Evolutionary conservation across 2,329 filamentous ascomycete species (phyloP), one percentile per base, ranked within the genome.

Genomic region (Zymoseptoria tritici): DNA sequence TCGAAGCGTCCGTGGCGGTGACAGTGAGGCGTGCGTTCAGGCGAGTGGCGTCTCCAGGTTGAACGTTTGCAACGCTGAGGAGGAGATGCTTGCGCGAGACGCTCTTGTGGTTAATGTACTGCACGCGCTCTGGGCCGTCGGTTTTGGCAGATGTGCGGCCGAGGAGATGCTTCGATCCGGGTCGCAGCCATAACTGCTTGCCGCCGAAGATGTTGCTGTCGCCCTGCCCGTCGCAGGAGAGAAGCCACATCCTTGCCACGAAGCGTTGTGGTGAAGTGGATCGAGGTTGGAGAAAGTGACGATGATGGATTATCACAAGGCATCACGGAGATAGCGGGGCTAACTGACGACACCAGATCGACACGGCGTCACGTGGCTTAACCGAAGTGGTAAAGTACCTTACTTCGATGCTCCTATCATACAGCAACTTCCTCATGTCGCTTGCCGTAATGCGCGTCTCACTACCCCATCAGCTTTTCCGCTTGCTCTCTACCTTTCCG

Each of bases 61-160:
- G 76, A 46, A 93, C 87, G 0, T 76, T 67, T 53, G 82, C 84
- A 6, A 97, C 85, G 50, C 85, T 81, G 55, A 99, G 86, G 31
- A 86, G 86, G 64, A 97, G 78, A 75, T 99, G 94, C 70, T 94
- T 90, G 59, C 93, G 83, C 31, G 94, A 99, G 54, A 99, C 89
- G 1, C 87, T 88, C 69, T 89, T 90, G 69, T 94, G 83, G 5
- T 87, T 83, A 66, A 96, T 89, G 22, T 83, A 85, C 66, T 89
- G 84, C 2, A 84, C 60, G 21, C 70, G 70, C 26, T 71, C 80
- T 29, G 59, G 51, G 13, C 57, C 64, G 21, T 71, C 56, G 13
- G 62, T 49, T 42, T 62, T 69, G 84, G 85, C 80, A 69, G 88
- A 82, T 46, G 89, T 91, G 64, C 93, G 85, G 58, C 93, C 93